phyloP scores from a whole-genome alignment of 257 asterid species.

The Forsythia suspensa region DNA sequence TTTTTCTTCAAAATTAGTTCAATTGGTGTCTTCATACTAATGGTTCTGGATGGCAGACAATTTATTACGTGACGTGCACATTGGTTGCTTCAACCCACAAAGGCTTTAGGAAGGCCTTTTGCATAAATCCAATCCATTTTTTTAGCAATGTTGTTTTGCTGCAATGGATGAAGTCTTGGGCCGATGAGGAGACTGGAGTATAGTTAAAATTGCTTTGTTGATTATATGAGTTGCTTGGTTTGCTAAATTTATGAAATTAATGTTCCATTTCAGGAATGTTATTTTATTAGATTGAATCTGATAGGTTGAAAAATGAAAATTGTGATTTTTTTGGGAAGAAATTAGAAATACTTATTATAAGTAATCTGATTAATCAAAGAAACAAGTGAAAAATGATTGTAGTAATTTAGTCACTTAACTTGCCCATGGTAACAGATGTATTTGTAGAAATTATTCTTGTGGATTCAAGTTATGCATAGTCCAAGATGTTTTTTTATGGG shows the following conservation, averaged over 20 bases:
- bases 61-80: no score
- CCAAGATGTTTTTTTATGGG: neutral
- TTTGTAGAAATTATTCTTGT: neutral
- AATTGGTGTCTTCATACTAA: no score
- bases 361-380: neutral
- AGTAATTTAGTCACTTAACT: neutral
- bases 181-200: conserved; percentile 95
- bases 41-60: no score
- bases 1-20: no score
- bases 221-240: conserved; percentile 13
- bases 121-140: no score
- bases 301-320: neutral
- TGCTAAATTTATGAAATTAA: conserved; percentile 7
- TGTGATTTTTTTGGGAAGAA: neutral
- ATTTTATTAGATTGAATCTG: neutral
- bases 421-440: neutral
- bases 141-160: neutral
- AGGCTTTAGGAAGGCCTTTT: no score
- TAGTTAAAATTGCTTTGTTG: neutral
- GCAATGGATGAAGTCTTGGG: conserved; percentile 86
- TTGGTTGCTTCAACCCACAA: no score
- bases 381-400: neutral
- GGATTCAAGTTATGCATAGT: neutral
- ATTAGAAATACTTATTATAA: neutral
- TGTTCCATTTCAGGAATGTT: neutral